Evolutionary conservation across 768 basidiomycete species (phyloP).

Genomic region (Mycena capillaripes): DNA sequence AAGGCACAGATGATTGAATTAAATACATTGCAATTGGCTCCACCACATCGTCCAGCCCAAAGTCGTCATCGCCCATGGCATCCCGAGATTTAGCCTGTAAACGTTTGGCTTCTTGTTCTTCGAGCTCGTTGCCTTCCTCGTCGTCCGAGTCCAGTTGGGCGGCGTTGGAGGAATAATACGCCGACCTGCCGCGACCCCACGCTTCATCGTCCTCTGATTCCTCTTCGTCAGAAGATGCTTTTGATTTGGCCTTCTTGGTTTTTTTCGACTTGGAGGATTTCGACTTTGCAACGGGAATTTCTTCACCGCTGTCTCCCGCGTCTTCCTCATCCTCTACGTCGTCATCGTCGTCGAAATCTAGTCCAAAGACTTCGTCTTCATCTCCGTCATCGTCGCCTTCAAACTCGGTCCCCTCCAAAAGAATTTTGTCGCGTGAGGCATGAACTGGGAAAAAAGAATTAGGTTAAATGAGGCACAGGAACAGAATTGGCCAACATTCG

Average conservation of each 20-base stretch:
- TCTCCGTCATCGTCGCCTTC: conserved; percentile 57
- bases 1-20: neutral
- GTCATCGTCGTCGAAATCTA: conserved; percentile 48
- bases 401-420: conserved; percentile 73
- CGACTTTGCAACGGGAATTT: conserved; percentile 24
- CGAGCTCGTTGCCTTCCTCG: conserved; percentile 90
- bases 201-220: conserved; percentile 69
- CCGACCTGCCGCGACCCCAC: conserved; percentile 86
- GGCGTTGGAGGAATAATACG: conserved; percentile 91
- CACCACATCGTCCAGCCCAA: conserved; percentile 78
- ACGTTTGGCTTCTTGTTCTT: conserved; percentile 88
- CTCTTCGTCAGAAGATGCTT: conserved; percentile 45
- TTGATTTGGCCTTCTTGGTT: conserved; percentile 37
- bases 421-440: conserved; percentile 79
- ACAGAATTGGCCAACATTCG: conserved; percentile 65
- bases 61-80: conserved; percentile 82
- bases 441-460: conserved; percentile 68
- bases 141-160: conserved; percentile 86
- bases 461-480: conserved; percentile 16
- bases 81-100: conserved; percentile 84
- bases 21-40: conserved; percentile 44
- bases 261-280: conserved; percentile 40
- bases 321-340: conserved; percentile 44
- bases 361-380: conserved; percentile 46
- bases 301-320: conserved; percentile 41